Conservation (phyloP, 2,329 filamentous ascomycete genomes). For the Colletotrichum tanaceti region DNA sequence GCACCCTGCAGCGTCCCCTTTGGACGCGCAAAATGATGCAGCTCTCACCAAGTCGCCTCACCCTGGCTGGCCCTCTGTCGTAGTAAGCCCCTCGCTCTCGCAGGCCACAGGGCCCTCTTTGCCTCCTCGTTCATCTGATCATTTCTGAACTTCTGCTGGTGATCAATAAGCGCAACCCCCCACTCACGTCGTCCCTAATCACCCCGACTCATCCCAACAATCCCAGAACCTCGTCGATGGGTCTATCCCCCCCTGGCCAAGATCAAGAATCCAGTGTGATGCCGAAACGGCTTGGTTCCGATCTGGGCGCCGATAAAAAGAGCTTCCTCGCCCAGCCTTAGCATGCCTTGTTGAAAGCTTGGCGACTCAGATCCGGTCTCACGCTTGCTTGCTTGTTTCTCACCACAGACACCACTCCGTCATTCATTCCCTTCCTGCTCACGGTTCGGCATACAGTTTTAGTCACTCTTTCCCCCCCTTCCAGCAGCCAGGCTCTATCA, state of each 20-base stretch:
- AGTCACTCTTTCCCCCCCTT: slow-evolving; percentile 23
- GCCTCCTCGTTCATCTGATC: slow-evolving; percentile 10
- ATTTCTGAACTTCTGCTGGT: slow-evolving; percentile 1
- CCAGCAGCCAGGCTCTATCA: not conserved
- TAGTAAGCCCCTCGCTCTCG: slow-evolving; percentile 31
- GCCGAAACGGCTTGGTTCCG: slow-evolving; percentile 33
- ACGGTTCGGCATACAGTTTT: not conserved
- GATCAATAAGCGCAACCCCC: slow-evolving; percentile 23
- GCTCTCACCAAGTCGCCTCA: slow-evolving; percentile 3
- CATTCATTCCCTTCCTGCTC: not conserved
- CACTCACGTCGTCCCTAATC: slow-evolving; percentile 30
- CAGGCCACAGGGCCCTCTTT: slow-evolving; percentile 13
- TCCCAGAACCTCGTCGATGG: slow-evolving; percentile 14
- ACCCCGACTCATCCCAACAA: slow-evolving; percentile 25
- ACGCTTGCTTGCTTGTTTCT: slow-evolving; percentile 28
- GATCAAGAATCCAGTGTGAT: not conserved
- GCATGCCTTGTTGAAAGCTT: not conserved
- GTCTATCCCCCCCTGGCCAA: not conserved
- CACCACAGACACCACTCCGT: not conserved
- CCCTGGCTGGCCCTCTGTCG: slow-evolving; percentile 14
- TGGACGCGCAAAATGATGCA: not conserved
- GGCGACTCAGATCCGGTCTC: slow-evolving; percentile 34
- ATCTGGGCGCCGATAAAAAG: slow-evolving; percentile 23
- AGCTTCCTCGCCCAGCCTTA: slow-evolving; percentile 14
- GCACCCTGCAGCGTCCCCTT: not conserved